Conservation (phyloP, 164 flowering plant species). For the Nymphaea colorata region DNA sequence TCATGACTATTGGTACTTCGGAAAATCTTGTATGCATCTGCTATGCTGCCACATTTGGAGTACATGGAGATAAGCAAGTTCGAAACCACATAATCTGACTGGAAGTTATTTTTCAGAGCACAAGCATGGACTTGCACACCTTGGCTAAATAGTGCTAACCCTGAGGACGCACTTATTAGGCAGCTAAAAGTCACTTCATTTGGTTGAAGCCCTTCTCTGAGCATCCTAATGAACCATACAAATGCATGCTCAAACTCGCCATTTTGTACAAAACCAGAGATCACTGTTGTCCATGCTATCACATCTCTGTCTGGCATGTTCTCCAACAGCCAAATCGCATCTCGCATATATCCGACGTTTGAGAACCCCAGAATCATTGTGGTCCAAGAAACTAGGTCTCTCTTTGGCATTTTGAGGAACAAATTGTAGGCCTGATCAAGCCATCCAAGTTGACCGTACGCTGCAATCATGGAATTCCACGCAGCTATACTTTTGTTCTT, state of each 20-base stretch:
- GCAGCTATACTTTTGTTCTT: constrained; percentile 21
- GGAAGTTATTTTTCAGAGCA: constrained; percentile 16
- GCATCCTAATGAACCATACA: constrained; percentile 29
- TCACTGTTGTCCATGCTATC: constrained; percentile 43
- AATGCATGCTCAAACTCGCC: constrained; percentile 23
- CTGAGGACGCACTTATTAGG: constrained; percentile 34
- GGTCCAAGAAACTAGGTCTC: constrained; percentile 38
- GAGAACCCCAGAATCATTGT: constrained; percentile 26
- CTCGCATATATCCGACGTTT: constrained; percentile 14
- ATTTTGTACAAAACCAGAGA: constrained; percentile 33
- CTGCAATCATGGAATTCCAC: constrained; percentile 30
- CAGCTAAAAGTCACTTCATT: constrained; percentile 32
- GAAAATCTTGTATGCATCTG: constrained; percentile 25
- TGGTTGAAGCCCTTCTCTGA: constrained; percentile 16
- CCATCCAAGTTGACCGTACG: constrained; percentile 21
- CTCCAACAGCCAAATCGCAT: constrained; percentile 22
- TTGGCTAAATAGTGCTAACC: constrained; percentile 23
- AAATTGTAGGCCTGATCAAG: constrained; percentile 26
- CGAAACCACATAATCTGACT: constrained; percentile 23
- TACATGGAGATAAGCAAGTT: constrained; percentile 36
- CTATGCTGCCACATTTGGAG: constrained; percentile 33
- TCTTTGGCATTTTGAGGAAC: constrained; percentile 21
- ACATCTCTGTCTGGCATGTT: constrained; percentile 34
- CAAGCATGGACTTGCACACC: constrained; percentile 34
- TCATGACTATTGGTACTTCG: constrained; percentile 15